A percentile compares a stretch with the other conserved stretches of the same genome.
phyloP scores from a whole-genome alignment of 2,329 filamentous ascomycete species.

The Coniochaeta sp. region DNA sequence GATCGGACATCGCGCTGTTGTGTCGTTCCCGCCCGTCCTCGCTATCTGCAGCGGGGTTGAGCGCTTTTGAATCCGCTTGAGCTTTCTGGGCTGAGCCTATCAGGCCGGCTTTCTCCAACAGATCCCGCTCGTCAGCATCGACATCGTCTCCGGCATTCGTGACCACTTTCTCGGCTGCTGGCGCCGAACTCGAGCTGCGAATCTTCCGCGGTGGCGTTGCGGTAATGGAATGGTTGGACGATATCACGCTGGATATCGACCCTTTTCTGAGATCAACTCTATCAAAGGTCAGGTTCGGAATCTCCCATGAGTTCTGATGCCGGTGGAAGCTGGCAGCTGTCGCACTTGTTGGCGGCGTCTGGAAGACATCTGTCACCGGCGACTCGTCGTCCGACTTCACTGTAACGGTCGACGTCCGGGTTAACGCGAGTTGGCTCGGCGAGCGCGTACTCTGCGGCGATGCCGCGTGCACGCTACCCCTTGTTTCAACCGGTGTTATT shows the following conservation, averaged over 20 bases:
- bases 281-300: slow-evolving; percentile 27
- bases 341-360: slow-evolving; percentile 37
- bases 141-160: slow-evolving; percentile 34
- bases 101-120: slow-evolving; percentile 61
- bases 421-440: slow-evolving; percentile 20
- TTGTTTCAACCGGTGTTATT: slow-evolving; percentile 22
- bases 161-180: slow-evolving; percentile 15
- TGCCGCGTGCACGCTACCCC: slow-evolving; percentile 23
- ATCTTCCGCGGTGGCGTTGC: slow-evolving; percentile 24
- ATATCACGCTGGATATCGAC: slow-evolving; percentile 33
- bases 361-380: slow-evolving; percentile 35
- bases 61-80: slow-evolving; percentile 32
- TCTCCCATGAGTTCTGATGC: slow-evolving; percentile 35
- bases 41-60: slow-evolving; percentile 29
- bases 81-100: slow-evolving; percentile 36
- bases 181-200: slow-evolving; percentile 19
- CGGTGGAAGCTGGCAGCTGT: slow-evolving; percentile 27
- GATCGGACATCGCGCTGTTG: slow-evolving; percentile 32
- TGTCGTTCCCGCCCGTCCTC: slow-evolving; percentile 23
- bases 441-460: slow-evolving; percentile 29
- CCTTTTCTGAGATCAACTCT: slow-evolving; percentile 26
- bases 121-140: slow-evolving; percentile 60
- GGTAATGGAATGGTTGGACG: slow-evolving; percentile 24
- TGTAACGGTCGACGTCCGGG: slow-evolving; percentile 21
- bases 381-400: slow-evolving; percentile 27